Evolutionary conservation across 2,329 filamentous ascomycete genomes (phyloP).

Genomic region (Stagonosporopsis tanaceti): DNA sequence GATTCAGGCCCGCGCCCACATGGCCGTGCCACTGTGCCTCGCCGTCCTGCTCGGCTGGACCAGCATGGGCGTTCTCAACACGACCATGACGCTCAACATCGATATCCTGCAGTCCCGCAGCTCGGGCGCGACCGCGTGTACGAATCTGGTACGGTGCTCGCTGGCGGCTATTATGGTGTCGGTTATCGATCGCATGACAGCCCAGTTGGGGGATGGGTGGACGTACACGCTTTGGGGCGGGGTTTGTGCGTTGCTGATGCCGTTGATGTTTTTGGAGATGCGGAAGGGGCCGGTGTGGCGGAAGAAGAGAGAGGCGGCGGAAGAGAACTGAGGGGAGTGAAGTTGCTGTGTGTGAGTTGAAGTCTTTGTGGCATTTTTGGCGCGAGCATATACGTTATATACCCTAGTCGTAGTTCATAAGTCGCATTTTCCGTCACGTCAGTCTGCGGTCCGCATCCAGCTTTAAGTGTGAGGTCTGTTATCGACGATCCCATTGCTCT

Average conservation of each 20-base stretch:
- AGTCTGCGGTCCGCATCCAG: too few species aligned
- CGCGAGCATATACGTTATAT: slow-evolving; percentile 13
- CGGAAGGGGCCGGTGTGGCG: slow-evolving; percentile 37
- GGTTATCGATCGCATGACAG: slow-evolving; percentile 37
- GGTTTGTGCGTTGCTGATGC: slow-evolving; percentile 32
- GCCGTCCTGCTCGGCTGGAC: slow-evolving; percentile 38
- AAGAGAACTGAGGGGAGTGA: slow-evolving; percentile 12
- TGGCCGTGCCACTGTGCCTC: slow-evolving; percentile 34
- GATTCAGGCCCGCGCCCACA: slow-evolving; percentile 29
- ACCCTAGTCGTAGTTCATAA: slow-evolving; percentile 10
- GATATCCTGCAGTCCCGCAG: slow-evolving; percentile 39
- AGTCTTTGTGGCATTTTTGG: not conserved
- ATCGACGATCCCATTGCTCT: too few species aligned
- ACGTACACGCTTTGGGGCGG: slow-evolving; percentile 40
- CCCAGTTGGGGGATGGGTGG: slow-evolving; percentile 33
- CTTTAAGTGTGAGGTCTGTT: too few species aligned
- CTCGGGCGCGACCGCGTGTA: slow-evolving; percentile 39
- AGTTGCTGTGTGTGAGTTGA: not conserved
- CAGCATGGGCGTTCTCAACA: slow-evolving; percentile 39
- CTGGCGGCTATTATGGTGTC: slow-evolving; percentile 35
- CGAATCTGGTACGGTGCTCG: slow-evolving; percentile 38
- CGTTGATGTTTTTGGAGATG: slow-evolving; percentile 41
- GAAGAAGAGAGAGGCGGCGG: slow-evolving; percentile 26
- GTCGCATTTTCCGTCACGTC: not conserved
- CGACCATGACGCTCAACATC: slow-evolving; percentile 42